phyloP scores from a whole-genome alignment of 257 asterid genomes.

The Przewalskia tangutica region DNA sequence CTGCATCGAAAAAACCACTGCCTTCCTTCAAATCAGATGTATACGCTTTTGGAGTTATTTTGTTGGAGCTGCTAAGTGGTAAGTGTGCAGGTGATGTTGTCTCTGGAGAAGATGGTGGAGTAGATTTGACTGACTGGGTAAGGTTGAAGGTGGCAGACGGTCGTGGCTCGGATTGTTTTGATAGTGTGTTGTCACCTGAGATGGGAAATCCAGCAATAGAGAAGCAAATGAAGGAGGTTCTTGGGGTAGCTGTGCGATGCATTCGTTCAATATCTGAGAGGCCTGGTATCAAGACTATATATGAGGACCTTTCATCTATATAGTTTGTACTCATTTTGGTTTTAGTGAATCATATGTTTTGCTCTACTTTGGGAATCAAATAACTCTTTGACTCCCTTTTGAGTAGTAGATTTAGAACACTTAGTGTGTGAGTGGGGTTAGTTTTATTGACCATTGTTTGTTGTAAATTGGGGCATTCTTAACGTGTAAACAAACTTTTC shows the following conservation, averaged over 20 bases:
- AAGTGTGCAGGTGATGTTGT: slow-evolving; percentile 96
- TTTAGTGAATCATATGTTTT: background rate
- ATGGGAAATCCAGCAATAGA: slow-evolving; percentile 53
- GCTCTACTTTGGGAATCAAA: slow-evolving; percentile 54
- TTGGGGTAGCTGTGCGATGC: slow-evolving; percentile 81
- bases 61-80: slow-evolving; percentile 80
- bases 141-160: slow-evolving; percentile 85
- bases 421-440: slow-evolving; percentile 20
- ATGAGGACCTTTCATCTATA: slow-evolving; percentile 89
- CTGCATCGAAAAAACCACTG: slow-evolving; percentile 67
- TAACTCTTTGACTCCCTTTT: slow-evolving; percentile 75
- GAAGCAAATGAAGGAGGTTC: slow-evolving; percentile 83
- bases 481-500: background rate
- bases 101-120: slow-evolving; percentile 89
- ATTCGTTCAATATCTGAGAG: slow-evolving; percentile 77
- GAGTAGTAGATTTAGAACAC: slow-evolving; percentile 34
- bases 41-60: slow-evolving; percentile 81
- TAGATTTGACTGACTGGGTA: slow-evolving; percentile 88
- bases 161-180: slow-evolving; percentile 75
- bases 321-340: slow-evolving; percentile 20
- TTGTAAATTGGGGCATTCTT: slow-evolving; percentile 32
- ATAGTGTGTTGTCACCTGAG: slow-evolving; percentile 41
- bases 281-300: slow-evolving; percentile 90
- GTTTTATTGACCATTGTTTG: slow-evolving; percentile 18
- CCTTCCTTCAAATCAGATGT: slow-evolving; percentile 95